phyloP scores from a whole-genome alignment of 2,329 filamentous ascomycete genomes.

The Fusarium solani-melongenae region DNA sequence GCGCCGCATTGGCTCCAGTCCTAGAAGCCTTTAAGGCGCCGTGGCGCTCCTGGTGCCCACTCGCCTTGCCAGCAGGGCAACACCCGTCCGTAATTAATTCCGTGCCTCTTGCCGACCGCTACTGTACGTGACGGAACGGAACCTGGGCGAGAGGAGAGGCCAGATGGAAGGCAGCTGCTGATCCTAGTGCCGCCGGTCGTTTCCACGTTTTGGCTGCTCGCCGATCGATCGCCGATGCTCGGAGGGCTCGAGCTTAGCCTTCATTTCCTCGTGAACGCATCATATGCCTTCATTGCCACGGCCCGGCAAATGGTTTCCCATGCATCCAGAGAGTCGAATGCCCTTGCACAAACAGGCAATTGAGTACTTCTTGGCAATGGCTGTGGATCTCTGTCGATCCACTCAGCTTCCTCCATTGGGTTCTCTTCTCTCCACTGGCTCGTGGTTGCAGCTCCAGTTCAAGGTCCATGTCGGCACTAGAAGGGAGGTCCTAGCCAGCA shows the following conservation, averaged over 20 bases:
- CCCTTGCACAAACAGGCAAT: background rate
- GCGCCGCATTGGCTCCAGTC: conserved; percentile 14
- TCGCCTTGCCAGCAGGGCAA: background rate
- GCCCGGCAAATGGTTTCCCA: background rate
- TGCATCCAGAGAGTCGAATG: background rate
- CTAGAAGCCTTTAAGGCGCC: background rate
- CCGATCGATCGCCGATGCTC: background rate
- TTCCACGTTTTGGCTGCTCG: background rate
- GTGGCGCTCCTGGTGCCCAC: background rate
- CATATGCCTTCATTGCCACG: background rate
- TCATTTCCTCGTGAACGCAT: background rate
- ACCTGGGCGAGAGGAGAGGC: background rate
- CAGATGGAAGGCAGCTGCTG: background rate
- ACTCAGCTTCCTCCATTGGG: background rate
- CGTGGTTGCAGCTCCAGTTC: background rate
- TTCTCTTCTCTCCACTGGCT: conserved; percentile 3
- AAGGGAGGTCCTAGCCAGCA: background rate
- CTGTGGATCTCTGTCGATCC: background rate
- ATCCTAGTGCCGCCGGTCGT: background rate
- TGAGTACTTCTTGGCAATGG: background rate
- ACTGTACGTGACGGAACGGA: background rate
- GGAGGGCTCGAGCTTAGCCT: background rate
- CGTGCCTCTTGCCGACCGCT: background rate
- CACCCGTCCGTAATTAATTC: conserved; percentile 15
- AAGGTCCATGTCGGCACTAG: background rate